Evolutionary conservation across 441 rosid genomes (phyloP), one percentile per base, ranked within the genome.

Genomic region (Raphanus hybrid): DNA sequence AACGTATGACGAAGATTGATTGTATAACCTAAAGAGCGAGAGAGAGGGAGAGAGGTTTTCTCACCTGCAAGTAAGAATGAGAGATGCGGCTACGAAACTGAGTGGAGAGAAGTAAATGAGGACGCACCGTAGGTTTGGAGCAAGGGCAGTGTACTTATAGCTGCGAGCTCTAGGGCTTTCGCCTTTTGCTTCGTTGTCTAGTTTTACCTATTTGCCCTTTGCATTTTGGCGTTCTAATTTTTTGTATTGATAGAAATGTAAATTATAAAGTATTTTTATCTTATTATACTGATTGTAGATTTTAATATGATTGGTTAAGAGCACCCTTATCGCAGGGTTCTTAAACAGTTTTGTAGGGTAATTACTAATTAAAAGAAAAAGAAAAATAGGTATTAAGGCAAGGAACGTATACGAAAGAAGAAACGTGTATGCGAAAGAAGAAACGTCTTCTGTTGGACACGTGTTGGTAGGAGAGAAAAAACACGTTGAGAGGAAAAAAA

Each of bases 51-150:
- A 72, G 73, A 45, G 6, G 0, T 20, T 0, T 7, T 67, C 65
- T 37, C 0, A 78, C 81, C 81, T 73, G 81, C 77, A 62, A 78
- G 78, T 60, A 37, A 61, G 74, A 67, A 67, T 67, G 66, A 12
- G 77, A 27, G 16, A 61, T 78, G 81, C 77, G 77, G 81, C 81
- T 37, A 60, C 54, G 35, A 67, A 16, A 64, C 6, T 72, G 69
- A 50, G 55, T 14, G 55, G 55, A 5, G 57, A 50, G 20, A 6
- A 50, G 20, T 50, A 5, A 18, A 45, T 8, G 69, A 65, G 67
- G 35, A 52, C 41, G 55, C 34, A 71, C 55, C 45, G 54, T 45
- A 66, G 18, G 0, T 4, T 4, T n/a, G 2, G 54, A 10, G 7
- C 69, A 32, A 23, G 3, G 3, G 14, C 45, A 26, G 15, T 18